These are phyloP conservation scores for Pythium periplocum DNA, from an alignment of 352 stramenopile species.

Conservation along the genomic window DNA sequence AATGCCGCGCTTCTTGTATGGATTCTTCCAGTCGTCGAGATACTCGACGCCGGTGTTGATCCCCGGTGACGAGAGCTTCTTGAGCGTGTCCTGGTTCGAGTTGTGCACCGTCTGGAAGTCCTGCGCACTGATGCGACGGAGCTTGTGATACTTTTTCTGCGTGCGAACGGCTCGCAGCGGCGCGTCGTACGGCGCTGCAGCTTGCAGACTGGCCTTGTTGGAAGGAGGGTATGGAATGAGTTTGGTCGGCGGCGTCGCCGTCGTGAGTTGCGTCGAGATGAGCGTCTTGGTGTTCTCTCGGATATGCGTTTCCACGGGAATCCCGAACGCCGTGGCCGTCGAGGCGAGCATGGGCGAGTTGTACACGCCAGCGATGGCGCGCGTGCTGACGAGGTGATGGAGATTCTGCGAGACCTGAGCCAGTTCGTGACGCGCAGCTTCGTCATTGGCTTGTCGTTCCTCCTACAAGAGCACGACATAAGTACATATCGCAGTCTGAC, in stretches of 20 bases:
- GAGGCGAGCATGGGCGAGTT: conserved; percentile 40
- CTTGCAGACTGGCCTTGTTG: conserved; percentile 49
- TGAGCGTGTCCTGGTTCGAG: conserved; percentile 28
- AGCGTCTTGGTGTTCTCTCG: conserved; percentile 40
- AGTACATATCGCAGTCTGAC: background rate
- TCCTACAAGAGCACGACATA: conserved; percentile 11
- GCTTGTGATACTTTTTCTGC: conserved; percentile 63
- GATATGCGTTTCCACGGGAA: conserved; percentile 61
- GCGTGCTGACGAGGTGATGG: conserved; percentile 60
- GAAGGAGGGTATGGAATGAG: conserved; percentile 48
- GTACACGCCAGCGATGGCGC: conserved; percentile 47
- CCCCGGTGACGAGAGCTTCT: conserved; percentile 33
- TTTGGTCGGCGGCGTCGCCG: conserved; percentile 26
- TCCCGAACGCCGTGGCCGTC: conserved; percentile 40
- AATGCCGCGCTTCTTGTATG: conserved; percentile 61
- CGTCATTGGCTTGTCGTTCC: conserved; percentile 26
- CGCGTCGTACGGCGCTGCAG: conserved; percentile 31
- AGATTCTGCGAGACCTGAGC: conserved; percentile 50
- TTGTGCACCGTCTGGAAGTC: conserved; percentile 54
- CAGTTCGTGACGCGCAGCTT: conserved; percentile 36
- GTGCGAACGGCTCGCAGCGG: conserved; percentile 37
- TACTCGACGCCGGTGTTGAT: conserved; percentile 58
- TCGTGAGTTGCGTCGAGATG: conserved; percentile 26
- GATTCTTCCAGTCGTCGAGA: conserved; percentile 56
- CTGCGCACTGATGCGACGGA: conserved; percentile 29